Base-by-base conservation (phyloP, 352 stramenopile genomes). In the Globisporangium middletonii region DNA sequence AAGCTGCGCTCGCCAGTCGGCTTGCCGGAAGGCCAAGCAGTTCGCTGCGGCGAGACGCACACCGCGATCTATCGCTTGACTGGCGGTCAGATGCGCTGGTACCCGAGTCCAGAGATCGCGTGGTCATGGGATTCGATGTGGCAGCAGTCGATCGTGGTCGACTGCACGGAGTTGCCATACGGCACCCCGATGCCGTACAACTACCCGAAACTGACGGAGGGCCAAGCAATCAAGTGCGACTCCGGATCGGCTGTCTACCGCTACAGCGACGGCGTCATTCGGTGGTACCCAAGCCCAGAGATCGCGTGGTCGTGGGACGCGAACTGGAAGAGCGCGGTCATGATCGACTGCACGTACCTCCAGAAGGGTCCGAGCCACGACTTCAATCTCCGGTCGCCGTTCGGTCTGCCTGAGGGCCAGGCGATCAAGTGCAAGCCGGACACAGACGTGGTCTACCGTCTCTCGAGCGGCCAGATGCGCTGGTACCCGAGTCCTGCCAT, bases 301-400 rank as follows among this genome's bases (percentile, higher is more conserved):
- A 58, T 64, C n/a, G 66, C 67, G 2, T 15, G 26, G 16, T 71
- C 67, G 53, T 73, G 67, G 67, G 67, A 73, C 41, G 18, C 53
- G 18, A 55, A 62, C 15, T 73, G 59, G 62, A 7, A 5, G 1
- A 51, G 38, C 4, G 37, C 43, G 5, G 9, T 60, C 15, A n/a
- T 60, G 3, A 33, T 73, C 0, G 59, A 73, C 49, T 73, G 66
- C 52, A 44, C 38, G 5, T 27, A 18, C 6, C 9, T 72, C 0
- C n/a, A 18, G 8, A 26, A 41, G 9, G 65, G 65, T 13, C 28
- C 54, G 1, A 44, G 60, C n/a, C 52, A 55, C 33, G 4, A 19
- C 19, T 46, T 15, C 18, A 55, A 47, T 11, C 37, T 55, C 11
- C 35, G n/a, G 1, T 35, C 33, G 23, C 50, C 50, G 9, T 46